A percentile compares a stretch with the other conserved stretches of the same genome.
phyloP scores from a whole-genome alignment of 192 early-diverging fungal species.

The Podila horticola region DNA sequence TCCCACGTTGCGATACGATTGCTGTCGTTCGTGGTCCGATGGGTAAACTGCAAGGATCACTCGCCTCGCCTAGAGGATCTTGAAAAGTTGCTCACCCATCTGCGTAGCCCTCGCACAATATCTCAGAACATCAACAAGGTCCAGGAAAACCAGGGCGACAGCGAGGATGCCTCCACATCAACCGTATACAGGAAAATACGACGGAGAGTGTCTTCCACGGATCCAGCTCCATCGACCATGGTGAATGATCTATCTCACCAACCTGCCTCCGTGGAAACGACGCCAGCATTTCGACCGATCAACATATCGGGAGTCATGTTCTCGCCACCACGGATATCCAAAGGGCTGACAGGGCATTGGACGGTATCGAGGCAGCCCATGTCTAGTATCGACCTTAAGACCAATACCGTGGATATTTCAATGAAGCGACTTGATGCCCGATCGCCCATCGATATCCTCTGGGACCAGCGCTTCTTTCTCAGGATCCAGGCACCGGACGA shows the following conservation, averaged over 20 bases:
- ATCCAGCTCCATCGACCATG: background rate
- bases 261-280: background rate
- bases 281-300: background rate
- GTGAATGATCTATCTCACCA: background rate
- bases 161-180: background rate
- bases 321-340: conserved; percentile 34
- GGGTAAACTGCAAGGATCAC: conserved; percentile 46
- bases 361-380: conserved; percentile 33
- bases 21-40: conserved; percentile 38
- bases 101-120: background rate
- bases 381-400: conserved; percentile 10
- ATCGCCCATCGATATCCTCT: conserved; percentile 10
- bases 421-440: background rate
- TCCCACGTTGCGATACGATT: conserved; percentile 34
- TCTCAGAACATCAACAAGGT: background rate
- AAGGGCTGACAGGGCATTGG: conserved; percentile 24
- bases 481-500: background rate
- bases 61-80: conserved; percentile 36
- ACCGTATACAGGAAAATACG: conserved; percentile 17
- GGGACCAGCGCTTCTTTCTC: conserved; percentile 41
- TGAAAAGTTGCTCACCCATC: conserved; percentile 15
- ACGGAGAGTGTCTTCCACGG: conserved; percentile 4
- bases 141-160: background rate
- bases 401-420: background rate
- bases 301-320: conserved; percentile 31